Conservation (phyloP, 1,284 basidiomycete species). For the Fistulina hepatica region DNA sequence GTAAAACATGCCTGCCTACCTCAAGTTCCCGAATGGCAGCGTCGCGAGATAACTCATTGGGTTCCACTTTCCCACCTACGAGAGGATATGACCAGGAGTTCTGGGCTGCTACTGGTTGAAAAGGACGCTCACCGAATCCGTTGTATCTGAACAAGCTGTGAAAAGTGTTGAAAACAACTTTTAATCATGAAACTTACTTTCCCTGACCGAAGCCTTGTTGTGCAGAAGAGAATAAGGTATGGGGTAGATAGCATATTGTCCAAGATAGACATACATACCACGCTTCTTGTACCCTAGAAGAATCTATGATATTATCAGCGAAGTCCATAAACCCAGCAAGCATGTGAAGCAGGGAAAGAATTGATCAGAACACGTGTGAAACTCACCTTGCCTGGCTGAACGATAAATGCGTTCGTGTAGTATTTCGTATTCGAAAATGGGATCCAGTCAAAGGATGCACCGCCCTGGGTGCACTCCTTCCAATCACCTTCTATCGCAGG, state of each 20-base stretch:
- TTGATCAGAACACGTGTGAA: neutral
- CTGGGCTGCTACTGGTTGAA: neutral
- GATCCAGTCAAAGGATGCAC: too few species aligned
- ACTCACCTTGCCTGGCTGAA: slow-evolving; percentile 24
- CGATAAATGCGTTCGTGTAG: slow-evolving; percentile 53
- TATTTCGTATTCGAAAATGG: too few species aligned
- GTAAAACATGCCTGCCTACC: slow-evolving; percentile 23
- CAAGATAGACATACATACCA: slow-evolving; percentile 52
- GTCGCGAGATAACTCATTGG: slow-evolving; percentile 42
- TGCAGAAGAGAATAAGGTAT: neutral
- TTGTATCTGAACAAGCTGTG: neutral
- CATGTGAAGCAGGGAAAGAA: neutral
- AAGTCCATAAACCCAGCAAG: neutral
- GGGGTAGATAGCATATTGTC: too few species aligned
- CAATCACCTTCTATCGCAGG: too few species aligned
- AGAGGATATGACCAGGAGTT: neutral
- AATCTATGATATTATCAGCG: slow-evolving; percentile 22
- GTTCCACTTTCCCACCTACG: slow-evolving; percentile 54
- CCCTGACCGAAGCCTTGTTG: neutral
- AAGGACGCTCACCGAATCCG: slow-evolving; percentile 37
- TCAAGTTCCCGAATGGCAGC: slow-evolving; percentile 58
- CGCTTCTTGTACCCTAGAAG: slow-evolving; percentile 62
- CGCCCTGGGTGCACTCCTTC: too few species aligned
- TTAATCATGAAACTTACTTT: neutral
- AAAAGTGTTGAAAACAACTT: neutral